phyloP scores from a whole-genome alignment of 352 stramenopile genomes.

The Globisporangium sylvaticum region DNA sequence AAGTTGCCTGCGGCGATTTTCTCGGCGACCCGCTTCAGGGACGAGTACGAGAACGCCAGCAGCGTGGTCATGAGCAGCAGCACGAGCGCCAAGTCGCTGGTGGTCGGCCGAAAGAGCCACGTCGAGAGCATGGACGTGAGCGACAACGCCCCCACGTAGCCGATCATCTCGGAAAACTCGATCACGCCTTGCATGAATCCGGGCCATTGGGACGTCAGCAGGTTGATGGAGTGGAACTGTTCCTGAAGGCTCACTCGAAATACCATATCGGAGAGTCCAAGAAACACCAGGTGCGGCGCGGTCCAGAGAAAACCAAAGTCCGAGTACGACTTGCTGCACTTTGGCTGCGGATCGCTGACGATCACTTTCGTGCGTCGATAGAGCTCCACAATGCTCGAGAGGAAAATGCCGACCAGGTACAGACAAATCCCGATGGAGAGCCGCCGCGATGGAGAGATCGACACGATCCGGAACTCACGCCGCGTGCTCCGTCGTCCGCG shows the following conservation, averaged over 20 bases:
- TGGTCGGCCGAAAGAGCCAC: conserved; percentile 53
- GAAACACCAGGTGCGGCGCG: conserved; percentile 45
- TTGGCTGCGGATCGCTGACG: conserved; percentile 11
- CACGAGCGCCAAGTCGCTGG: conserved; percentile 58
- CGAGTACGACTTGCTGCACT: conserved; percentile 27
- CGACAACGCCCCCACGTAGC: conserved; percentile 44
- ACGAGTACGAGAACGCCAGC: conserved; percentile 47
- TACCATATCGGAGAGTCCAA: conserved; percentile 52
- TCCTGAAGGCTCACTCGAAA: conserved; percentile 65
- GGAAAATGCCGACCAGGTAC: conserved; percentile 61
- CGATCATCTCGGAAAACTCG: conserved; percentile 49
- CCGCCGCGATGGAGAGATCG: conserved; percentile 23
- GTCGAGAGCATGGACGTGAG: conserved; percentile 45
- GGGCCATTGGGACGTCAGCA: conserved; percentile 32
- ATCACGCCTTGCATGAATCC: conserved; percentile 42
- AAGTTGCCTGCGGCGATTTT: conserved; percentile 17
- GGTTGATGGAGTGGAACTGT: conserved; percentile 36
- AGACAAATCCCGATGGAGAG: conserved; percentile 53
- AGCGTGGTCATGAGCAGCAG: conserved; percentile 61
- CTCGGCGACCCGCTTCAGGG: conserved; percentile 31
- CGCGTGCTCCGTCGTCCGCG: neutral
- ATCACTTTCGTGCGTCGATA: conserved; percentile 51
- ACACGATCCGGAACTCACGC: conserved; percentile 1
- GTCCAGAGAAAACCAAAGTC: conserved; percentile 60
- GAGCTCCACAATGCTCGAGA: conserved; percentile 72